Conservation (phyloP, 1,284 basidiomycete species). For the Inonotus hispidus region DNA sequence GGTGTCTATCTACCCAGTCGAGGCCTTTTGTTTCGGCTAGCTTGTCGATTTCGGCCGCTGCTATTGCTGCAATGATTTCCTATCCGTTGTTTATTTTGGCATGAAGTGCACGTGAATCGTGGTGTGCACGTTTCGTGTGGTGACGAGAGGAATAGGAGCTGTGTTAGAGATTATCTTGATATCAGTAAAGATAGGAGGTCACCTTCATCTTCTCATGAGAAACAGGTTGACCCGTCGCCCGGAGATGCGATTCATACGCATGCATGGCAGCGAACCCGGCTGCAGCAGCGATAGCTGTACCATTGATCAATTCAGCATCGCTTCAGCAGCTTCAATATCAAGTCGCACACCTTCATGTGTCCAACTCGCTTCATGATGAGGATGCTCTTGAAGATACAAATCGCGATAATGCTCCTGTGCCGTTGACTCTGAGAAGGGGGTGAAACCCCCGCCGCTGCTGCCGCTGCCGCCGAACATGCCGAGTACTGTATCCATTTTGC, state of each 20-base stretch:
- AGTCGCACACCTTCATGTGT: slow-evolving; percentile 23
- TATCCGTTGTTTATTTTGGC: too few species aligned
- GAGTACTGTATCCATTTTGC: slow-evolving; percentile 4
- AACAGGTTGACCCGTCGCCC: slow-evolving; percentile 24
- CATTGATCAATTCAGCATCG: not conserved
- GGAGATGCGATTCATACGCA: slow-evolving; percentile 26
- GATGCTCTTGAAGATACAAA: slow-evolving; percentile 19
- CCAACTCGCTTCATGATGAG: slow-evolving; percentile 22
- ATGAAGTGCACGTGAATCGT: too few species aligned
- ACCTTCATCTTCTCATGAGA: slow-evolving; percentile 24
- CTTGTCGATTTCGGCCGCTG: slow-evolving; percentile 28
- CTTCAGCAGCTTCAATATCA: not conserved
- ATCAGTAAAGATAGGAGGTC: not conserved
- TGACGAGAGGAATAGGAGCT: too few species aligned
- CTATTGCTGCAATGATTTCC: slow-evolving; percentile 26
- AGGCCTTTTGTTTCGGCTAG: slow-evolving; percentile 27
- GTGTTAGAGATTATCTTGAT: too few species aligned
- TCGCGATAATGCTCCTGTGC: slow-evolving; percentile 21
- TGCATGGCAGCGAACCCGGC: slow-evolving; percentile 27
- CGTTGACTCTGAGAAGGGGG: slow-evolving; percentile 13
- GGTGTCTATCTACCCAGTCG: slow-evolving; percentile 24
- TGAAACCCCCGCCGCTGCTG: not conserved
- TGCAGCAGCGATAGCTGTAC: slow-evolving; percentile 25
- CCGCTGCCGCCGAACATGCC: slow-evolving; percentile 6
- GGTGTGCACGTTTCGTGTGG: not conserved